These are phyloP conservation scores for Pulveroboletus frians DNA, from an alignment of 768 basidiomycete species.

Conservation along the genomic window DNA sequence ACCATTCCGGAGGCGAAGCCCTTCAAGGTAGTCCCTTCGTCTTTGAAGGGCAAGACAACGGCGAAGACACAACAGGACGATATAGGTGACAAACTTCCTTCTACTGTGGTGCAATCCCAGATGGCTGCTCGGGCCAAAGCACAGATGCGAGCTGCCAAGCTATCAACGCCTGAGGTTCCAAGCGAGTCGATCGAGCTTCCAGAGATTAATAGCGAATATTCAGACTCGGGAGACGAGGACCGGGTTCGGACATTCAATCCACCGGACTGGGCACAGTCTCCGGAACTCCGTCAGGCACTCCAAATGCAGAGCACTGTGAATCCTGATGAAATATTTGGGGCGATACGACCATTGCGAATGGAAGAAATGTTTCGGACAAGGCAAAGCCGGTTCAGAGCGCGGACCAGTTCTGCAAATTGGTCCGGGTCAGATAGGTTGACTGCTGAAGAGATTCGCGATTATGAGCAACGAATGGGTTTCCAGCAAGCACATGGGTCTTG, in stretches of 20 bases:
- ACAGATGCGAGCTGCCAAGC: slow-evolving; percentile 55
- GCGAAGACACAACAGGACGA: slow-evolving; percentile 45
- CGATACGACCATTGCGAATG: slow-evolving; percentile 81
- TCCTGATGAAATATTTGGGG: slow-evolving; percentile 89
- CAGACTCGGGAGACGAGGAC: slow-evolving; percentile 90
- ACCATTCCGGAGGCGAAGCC: slow-evolving; percentile 30
- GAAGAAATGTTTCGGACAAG: slow-evolving; percentile 85
- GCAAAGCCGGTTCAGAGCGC: slow-evolving; percentile 77
- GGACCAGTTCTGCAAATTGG: slow-evolving; percentile 97
- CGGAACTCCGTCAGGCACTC: slow-evolving; percentile 74
- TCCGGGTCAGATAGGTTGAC: slow-evolving; percentile 86
- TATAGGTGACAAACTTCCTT: slow-evolving; percentile 46
- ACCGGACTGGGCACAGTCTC: slow-evolving; percentile 90
- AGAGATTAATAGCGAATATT: slow-evolving; percentile 95
- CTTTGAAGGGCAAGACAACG: slow-evolving; percentile 48
- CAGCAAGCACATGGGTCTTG: slow-evolving; percentile 29
- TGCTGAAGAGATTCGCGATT: slow-evolving; percentile 77
- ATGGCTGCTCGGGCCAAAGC: slow-evolving; percentile 71
- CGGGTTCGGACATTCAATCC: slow-evolving; percentile 66
- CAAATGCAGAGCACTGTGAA: slow-evolving; percentile 81
- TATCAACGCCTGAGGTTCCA: slow-evolving; percentile 44
- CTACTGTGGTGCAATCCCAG: slow-evolving; percentile 57
- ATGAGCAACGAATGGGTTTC: slow-evolving; percentile 89
- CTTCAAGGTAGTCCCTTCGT: slow-evolving; percentile 34
- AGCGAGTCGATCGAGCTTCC: slow-evolving; percentile 88